Base-by-base conservation (phyloP, 2,329 filamentous ascomycete genomes). In the Nigrospora sphaerica region DNA sequence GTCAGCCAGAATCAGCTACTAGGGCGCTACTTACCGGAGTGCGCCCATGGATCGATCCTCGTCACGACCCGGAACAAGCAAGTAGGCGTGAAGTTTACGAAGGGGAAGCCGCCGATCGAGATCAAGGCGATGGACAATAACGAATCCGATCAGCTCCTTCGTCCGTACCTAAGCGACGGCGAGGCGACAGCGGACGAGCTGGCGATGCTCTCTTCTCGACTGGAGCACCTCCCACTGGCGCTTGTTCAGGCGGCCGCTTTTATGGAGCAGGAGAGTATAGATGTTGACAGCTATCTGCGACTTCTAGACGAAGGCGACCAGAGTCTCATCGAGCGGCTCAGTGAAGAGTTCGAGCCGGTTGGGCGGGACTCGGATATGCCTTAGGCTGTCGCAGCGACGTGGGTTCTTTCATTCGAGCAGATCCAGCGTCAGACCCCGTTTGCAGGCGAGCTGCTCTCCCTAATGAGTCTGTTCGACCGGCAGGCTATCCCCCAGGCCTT, bases 41-140 rank as follows among this genome's bases (percentile, higher is more conserved):
- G 57, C 11, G 2, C 48, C 0, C 56, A 66, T 0, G 65, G 65
- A 3, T 51, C 54, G 0, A 35, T 64, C 12, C 55, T 70, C 0
- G 37, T 65, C 6, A 69, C 65, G 0, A 67, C 64, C 0, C 57
- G 63, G 28, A 64, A 66, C 18, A 62, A 62, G 44, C 52, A 66
- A 13, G 54, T 53, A 0, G 64, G 59, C 0, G 45, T 47, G 1
- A 50, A 47, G 16, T 49, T 68, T 3, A 48, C 48, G 1, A 50
- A 47, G 6, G 57, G 61, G 2, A 53, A 52, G 3, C 39, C 0
- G 0, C 54, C 50, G 0, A 56, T 66, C 4, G 51, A 62, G 41
- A 52, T 68, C 0, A 32, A 19, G 32, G 56, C 55, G 31, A 67
- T 62, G 64, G 45, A 52, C 0, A 52, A 58, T 0, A 4, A 41